Base-by-base conservation (phyloP, 1,284 basidiomycete species). In the Sparassis latifolia region DNA sequence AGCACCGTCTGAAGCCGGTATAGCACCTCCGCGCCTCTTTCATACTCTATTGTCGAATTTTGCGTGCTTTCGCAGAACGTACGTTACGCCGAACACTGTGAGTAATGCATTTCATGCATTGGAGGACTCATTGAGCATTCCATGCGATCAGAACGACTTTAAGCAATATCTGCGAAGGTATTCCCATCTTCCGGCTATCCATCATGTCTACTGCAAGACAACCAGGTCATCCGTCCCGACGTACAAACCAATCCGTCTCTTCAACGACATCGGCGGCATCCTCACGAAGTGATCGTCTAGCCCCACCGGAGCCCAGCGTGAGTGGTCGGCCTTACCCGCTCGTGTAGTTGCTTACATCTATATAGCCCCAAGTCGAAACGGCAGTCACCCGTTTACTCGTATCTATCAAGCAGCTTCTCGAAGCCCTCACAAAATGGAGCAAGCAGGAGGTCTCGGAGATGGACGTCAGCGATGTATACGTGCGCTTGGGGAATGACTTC, bases 401-500 rank as follows among this genome's bases (percentile, higher is more conserved):
- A 2, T 89, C 93, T 27, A 98, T 97, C 56, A 97, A 98, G 67
- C 84, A 92, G 63, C 81, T 99, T 30, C 79, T 99, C 40, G 95
- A 97, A 66, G 82, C 91, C 0, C 77, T 99, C 51, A 95, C 92
- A 7, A 76, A 84, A 69, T 97, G 94, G 94, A 91, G 90, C 62
- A 77, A 79, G 50, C 73, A 82, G 44, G 76, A 84, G 55, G 78
- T 91, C 54, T 77, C 83, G 49, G 96, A 99, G 65, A 75, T 74
- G 31, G 75, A 91, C 60, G 94, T 99, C 59, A 97, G 93, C 74
- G 92, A 98, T 68, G 89, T 97, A 51, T 99, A 99, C 68, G 97
- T 99, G 48, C 82, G 87, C 44, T 77, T 99, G 20, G 96, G 96
- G 27, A 98, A 99, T 68, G 95, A 97, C 64, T 98, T 99, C 75